Conservation (phyloP, 768 basidiomycete genomes). For the Suillus paluster region DNA sequence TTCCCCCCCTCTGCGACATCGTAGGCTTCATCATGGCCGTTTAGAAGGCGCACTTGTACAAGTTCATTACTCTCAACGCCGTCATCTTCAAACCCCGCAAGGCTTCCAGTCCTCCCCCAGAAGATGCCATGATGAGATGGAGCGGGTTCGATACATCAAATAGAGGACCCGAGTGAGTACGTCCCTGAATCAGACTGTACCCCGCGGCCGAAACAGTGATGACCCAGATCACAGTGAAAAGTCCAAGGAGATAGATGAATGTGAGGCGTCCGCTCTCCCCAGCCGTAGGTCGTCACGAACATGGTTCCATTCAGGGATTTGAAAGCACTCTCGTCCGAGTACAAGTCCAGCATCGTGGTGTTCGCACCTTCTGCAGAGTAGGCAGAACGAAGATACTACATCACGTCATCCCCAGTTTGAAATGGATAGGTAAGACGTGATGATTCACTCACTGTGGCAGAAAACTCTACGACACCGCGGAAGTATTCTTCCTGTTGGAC, state of each 20-base stretch:
- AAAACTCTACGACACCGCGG: slow-evolving; percentile 11
- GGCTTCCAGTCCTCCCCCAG: not conserved
- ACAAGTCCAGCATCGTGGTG: not conserved
- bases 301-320: slow-evolving; percentile 4
- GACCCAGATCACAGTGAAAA: not conserved
- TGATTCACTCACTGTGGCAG: slow-evolving; percentile 7
- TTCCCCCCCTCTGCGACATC: not conserved
- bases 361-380: slow-evolving; percentile 5
- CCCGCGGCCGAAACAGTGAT: not conserved
- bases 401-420: not conserved
- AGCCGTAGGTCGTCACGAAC: slow-evolving; percentile 1
- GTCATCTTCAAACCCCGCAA: not conserved
- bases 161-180: not conserved
- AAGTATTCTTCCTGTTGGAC: slow-evolving; percentile 7
- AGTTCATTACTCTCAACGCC: not conserved
- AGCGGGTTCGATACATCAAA: not conserved
- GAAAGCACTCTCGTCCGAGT: not conserved
- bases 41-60: not conserved
- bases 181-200: not conserved
- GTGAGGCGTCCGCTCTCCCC: not conserved
- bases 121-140: not conserved
- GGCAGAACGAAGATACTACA: slow-evolving; percentile 12
- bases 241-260: not conserved
- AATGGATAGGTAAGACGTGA: not conserved
- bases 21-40: not conserved